Percentiles rank a stretch among this genome's conserved stretches.
phyloP scores from a whole-genome alignment of 495 filamentous ascomycete genomes.

The Tuber aestivum region DNA sequence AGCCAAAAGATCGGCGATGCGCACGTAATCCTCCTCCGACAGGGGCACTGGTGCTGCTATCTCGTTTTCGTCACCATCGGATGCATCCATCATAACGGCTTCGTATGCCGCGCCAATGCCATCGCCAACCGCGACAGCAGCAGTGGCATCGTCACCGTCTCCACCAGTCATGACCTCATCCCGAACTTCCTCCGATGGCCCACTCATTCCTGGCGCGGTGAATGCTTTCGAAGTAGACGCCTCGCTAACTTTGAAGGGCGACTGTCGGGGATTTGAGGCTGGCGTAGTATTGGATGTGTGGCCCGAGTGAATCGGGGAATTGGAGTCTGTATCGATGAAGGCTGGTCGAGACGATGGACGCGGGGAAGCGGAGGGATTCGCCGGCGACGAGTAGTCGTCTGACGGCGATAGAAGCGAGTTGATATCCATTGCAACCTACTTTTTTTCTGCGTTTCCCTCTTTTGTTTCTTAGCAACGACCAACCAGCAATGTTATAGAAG shows the following conservation, averaged over 20 bases:
- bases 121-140: slow-evolving; percentile 32
- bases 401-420: slow-evolving; percentile 62
- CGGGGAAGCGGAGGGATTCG: slow-evolving; percentile 45
- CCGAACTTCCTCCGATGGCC: slow-evolving; percentile 16
- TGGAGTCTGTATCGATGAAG: slow-evolving; percentile 29
- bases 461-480: background rate
- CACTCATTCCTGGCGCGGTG: slow-evolving; percentile 18
- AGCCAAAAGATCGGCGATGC: slow-evolving; percentile 52
- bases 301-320: slow-evolving; percentile 35
- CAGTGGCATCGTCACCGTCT: slow-evolving; percentile 38
- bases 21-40: slow-evolving; percentile 51
- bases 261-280: slow-evolving; percentile 23
- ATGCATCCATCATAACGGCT: slow-evolving; percentile 21
- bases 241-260: slow-evolving; percentile 20
- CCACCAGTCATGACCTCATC: slow-evolving; percentile 24
- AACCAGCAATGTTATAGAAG: background rate
- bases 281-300: slow-evolving; percentile 18
- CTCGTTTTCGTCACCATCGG: slow-evolving; percentile 48
- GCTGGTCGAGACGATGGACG: slow-evolving; percentile 40
- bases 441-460: background rate
- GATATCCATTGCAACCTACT: slow-evolving; percentile 56
- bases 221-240: slow-evolving; percentile 23
- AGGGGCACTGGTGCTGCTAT: slow-evolving; percentile 49
- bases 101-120: slow-evolving; percentile 49
- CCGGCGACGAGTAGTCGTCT: slow-evolving; percentile 53